A percentile compares a stretch with the other conserved stretches of the same genome.
Conservation (phyloP, 208 protist genomes). For the Entamoeba dispar region DNA sequence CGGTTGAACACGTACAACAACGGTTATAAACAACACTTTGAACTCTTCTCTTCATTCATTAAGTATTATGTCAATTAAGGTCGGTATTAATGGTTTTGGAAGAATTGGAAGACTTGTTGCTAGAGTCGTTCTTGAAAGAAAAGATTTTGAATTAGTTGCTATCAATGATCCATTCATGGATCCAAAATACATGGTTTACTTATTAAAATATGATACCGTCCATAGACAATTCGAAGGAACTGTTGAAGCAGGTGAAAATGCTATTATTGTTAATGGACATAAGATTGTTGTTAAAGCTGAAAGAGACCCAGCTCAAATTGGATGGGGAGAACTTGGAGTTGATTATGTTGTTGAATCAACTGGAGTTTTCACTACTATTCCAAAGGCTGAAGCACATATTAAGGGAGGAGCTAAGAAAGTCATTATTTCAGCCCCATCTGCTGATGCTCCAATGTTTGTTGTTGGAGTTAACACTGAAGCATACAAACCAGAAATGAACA, state of each 20-base stretch:
- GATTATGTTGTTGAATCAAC: slow-evolving; percentile 88
- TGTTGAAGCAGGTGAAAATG: not conserved
- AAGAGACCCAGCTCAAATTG: slow-evolving; percentile 47
- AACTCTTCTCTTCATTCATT: too few species aligned
- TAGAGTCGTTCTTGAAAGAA: slow-evolving; percentile 37
- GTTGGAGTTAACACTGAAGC: slow-evolving; percentile 85
- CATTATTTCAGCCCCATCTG: slow-evolving; percentile 88
- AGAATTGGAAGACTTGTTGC: slow-evolving; percentile 66
- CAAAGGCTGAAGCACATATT: slow-evolving; percentile 65
- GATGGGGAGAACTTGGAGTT: slow-evolving; percentile 63
- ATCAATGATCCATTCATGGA: slow-evolving; percentile 69
- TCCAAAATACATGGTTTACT: slow-evolving; percentile 65
- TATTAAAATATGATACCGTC: slow-evolving; percentile 72
- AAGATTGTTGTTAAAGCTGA: not conserved
- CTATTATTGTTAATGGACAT: not conserved
- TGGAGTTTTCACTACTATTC: slow-evolving; percentile 77
- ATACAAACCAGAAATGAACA: slow-evolving; percentile 45
- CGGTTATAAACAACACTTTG: too few species aligned
- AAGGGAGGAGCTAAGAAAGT: slow-evolving; percentile 81
- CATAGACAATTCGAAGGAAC: slow-evolving; percentile 49
- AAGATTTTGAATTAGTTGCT: not conserved
- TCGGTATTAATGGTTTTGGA: slow-evolving; percentile 67
- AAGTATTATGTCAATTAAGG: not conserved
- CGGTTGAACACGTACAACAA: too few species aligned
- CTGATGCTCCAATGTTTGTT: slow-evolving; percentile 78